Evolutionary conservation across 495 filamentous ascomycete species (phyloP).

Genomic region (Lichenothelia convexa): DNA sequence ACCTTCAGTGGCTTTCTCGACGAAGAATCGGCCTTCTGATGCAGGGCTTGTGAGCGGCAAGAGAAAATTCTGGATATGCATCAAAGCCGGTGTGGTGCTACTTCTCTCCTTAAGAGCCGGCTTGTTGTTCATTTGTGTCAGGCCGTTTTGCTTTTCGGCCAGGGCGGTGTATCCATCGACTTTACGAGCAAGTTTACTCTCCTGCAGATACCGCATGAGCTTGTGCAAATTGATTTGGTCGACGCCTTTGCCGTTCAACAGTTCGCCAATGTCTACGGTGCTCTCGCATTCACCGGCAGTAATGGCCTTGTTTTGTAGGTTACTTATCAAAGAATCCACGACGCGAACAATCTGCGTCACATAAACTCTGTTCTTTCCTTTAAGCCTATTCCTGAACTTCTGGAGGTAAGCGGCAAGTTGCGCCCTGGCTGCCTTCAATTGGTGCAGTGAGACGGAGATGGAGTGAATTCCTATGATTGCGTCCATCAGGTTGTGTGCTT

Average conservation of each 20-base stretch:
- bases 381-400: slow-evolving; percentile 68
- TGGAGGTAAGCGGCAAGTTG: slow-evolving; percentile 69
- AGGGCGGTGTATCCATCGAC: slow-evolving; percentile 70
- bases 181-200: slow-evolving; percentile 87
- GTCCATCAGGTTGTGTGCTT: slow-evolving; percentile 96
- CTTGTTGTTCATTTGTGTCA: slow-evolving; percentile 7
- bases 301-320: slow-evolving; percentile 33
- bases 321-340: slow-evolving; percentile 52
- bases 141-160: slow-evolving; percentile 27
- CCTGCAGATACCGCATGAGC: slow-evolving; percentile 66
- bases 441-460: slow-evolving; percentile 48
- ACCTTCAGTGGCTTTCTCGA: slow-evolving; percentile 33
- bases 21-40: slow-evolving; percentile 75
- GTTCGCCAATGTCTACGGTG: slow-evolving; percentile 42
- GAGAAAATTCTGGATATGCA: slow-evolving; percentile 68
- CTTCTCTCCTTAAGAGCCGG: slow-evolving; percentile 5
- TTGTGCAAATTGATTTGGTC: slow-evolving; percentile 93
- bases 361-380: slow-evolving; percentile 88
- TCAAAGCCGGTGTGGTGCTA: slow-evolving; percentile 50
- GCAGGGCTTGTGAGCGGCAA: slow-evolving; percentile 73
- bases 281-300: slow-evolving; percentile 32
- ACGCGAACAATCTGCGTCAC: slow-evolving; percentile 70
- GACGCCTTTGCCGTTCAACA: slow-evolving; percentile 71
- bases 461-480: slow-evolving; percentile 80
- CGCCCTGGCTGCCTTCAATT: slow-evolving; percentile 49